Percentiles rank a stretch among this genome's conserved stretches.
Conservation (phyloP, 352 stramenopile genomes). For the Pythium brachiatum region DNA sequence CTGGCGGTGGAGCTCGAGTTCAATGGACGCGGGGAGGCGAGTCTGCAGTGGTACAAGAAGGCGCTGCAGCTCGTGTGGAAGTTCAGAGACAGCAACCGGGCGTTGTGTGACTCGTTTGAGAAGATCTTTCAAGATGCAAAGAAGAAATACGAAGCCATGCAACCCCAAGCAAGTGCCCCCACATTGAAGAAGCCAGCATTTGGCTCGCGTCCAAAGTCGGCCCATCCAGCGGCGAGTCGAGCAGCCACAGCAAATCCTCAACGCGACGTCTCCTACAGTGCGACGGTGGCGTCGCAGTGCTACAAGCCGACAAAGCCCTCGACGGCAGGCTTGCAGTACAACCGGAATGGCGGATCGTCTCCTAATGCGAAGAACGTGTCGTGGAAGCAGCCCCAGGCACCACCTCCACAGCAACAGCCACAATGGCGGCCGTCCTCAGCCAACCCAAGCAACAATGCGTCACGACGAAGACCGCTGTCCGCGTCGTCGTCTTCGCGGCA, state of each 20-base stretch:
- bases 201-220: constrained; percentile 36
- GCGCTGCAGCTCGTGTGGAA: constrained; percentile 64
- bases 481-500: constrained; percentile 12
- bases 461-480: constrained; percentile 17
- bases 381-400: neutral
- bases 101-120: constrained; percentile 67
- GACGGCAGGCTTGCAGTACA: constrained; percentile 35
- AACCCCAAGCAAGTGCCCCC: constrained; percentile 15
- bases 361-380: neutral
- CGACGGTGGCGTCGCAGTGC: constrained; percentile 56
- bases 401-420: neutral
- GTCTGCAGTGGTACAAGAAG: constrained; percentile 85
- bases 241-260: neutral
- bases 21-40: constrained; percentile 61
- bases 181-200: constrained; percentile 6
- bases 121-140: constrained; percentile 73
- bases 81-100: constrained; percentile 58
- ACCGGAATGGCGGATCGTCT: constrained; percentile 10
- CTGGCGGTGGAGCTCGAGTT: constrained; percentile 78
- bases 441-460: neutral
- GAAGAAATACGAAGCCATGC: constrained; percentile 42
- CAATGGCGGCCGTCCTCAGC: constrained; percentile 14
- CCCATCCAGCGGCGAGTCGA: constrained; percentile 26
- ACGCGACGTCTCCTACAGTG: constrained; percentile 52
- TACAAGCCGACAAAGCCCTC: constrained; percentile 58